These are phyloP conservation scores for Mrakia hoshinonis DNA, from an alignment of 768 basidiomycete genomes.

Conservation along the genomic window DNA sequence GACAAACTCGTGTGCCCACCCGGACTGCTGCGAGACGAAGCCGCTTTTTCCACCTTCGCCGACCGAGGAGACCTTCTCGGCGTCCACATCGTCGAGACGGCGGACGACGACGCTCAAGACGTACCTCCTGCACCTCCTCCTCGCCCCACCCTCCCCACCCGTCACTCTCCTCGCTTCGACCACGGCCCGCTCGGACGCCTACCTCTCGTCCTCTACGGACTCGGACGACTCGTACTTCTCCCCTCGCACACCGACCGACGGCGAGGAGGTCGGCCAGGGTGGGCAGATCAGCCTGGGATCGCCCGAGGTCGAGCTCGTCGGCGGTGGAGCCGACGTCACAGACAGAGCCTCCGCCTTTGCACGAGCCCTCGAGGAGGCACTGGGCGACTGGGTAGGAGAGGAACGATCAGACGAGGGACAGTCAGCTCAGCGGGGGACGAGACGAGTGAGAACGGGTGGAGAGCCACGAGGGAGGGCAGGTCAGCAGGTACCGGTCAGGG, in stretches of 20 bases:
- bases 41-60: neutral
- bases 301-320: neutral
- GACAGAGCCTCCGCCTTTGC: neutral
- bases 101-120: neutral
- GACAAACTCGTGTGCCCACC: neutral
- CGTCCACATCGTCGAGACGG: neutral
- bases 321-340: neutral
- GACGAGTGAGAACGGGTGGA: neutral
- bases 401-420: neutral
- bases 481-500: too few species aligned
- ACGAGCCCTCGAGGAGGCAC: neutral
- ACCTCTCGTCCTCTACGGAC: neutral
- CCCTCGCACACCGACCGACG: neutral
- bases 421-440: neutral
- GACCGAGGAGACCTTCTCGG: neutral
- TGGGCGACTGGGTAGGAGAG: neutral
- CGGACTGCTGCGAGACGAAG: neutral
- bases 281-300: neutral
- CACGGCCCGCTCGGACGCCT: neutral
- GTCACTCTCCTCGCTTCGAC: neutral
- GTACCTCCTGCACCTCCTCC: neutral
- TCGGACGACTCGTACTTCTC: neutral
- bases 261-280: neutral
- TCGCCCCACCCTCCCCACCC: neutral
- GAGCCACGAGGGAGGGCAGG: too few species aligned